These are phyloP conservation scores for Xylariomycetidae sp. DNA, from an alignment of 2,329 filamentous ascomycete genomes.

Conservation along the genomic window DNA sequence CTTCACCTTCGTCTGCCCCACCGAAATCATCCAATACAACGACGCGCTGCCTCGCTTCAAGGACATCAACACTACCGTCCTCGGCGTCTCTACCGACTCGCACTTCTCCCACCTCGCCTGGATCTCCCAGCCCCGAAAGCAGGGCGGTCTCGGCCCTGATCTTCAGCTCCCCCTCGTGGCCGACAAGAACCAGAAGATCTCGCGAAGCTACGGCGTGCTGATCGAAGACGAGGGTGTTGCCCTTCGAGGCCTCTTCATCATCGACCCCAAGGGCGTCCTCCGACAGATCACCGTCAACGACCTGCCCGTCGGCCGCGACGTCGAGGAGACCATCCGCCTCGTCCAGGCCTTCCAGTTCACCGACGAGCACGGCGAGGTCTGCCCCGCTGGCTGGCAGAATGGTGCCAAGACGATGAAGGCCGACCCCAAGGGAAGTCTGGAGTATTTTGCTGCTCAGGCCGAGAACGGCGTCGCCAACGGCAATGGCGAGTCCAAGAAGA, in stretches of 20 bases:
- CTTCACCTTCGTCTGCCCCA: slow-evolving; percentile 65
- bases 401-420: slow-evolving; percentile 47
- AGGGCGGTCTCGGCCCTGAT: slow-evolving; percentile 56
- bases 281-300: slow-evolving; percentile 64
- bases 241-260: slow-evolving; percentile 61
- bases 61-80: slow-evolving; percentile 53
- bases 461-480: slow-evolving; percentile 26
- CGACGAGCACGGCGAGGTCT: slow-evolving; percentile 77
- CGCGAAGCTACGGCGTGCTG: slow-evolving; percentile 58
- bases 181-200: slow-evolving; percentile 58
- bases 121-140: slow-evolving; percentile 52
- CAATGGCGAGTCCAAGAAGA: slow-evolving; percentile 33
- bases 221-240: slow-evolving; percentile 61
- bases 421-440: slow-evolving; percentile 45
- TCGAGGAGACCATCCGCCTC: slow-evolving; percentile 61
- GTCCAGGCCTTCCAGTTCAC: slow-evolving; percentile 77
- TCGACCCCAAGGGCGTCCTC: slow-evolving; percentile 58
- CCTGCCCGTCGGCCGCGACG: slow-evolving; percentile 58
- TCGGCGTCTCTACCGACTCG: slow-evolving; percentile 58
- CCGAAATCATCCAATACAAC: slow-evolving; percentile 62
- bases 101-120: slow-evolving; percentile 55
- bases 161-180: slow-evolving; percentile 58
- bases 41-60: slow-evolving; percentile 57
- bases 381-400: slow-evolving; percentile 46
- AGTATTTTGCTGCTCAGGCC: slow-evolving; percentile 37